phyloP scores from a whole-genome alignment of 31 red algal genomes.

The Bonnemaisonia californica region DNA sequence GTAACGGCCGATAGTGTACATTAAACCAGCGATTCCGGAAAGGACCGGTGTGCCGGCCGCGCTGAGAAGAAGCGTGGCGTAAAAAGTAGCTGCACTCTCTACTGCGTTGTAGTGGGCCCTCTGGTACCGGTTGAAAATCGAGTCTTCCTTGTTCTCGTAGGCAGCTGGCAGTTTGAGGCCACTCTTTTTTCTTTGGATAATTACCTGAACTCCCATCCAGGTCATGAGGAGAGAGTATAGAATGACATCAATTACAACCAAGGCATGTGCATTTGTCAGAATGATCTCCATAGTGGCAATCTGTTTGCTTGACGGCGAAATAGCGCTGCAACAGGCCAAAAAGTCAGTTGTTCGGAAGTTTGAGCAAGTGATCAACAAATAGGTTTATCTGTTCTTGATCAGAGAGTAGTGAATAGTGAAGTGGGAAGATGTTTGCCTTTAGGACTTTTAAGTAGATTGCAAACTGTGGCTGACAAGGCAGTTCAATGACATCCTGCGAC shows the following conservation, averaged over 20 bases:
- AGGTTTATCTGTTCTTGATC: background rate
- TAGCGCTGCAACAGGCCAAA: background rate
- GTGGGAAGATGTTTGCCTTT: background rate
- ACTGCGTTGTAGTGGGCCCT: background rate
- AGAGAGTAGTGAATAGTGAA: background rate
- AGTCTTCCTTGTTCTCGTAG: conserved; percentile 17
- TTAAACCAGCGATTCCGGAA: background rate
- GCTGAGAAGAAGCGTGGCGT: background rate
- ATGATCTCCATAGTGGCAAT: background rate
- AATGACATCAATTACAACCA: background rate
- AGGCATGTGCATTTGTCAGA: background rate
- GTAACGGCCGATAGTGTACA: background rate
- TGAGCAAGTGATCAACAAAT: background rate
- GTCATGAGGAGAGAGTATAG: background rate
- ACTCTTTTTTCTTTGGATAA: background rate
- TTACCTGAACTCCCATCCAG: conserved; percentile 10
- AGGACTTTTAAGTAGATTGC: too few species aligned
- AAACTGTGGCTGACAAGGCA: too few species aligned
- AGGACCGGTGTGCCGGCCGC: background rate
- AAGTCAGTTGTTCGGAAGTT: background rate
- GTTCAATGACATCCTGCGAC: too few species aligned
- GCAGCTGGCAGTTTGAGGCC: background rate
- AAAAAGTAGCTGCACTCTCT: background rate
- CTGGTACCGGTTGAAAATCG: conserved; percentile 13
- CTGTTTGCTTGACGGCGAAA: background rate